Conservation (phyloP, 1,139 yeast species). For the Barnettozyma hawaiiensis region DNA sequence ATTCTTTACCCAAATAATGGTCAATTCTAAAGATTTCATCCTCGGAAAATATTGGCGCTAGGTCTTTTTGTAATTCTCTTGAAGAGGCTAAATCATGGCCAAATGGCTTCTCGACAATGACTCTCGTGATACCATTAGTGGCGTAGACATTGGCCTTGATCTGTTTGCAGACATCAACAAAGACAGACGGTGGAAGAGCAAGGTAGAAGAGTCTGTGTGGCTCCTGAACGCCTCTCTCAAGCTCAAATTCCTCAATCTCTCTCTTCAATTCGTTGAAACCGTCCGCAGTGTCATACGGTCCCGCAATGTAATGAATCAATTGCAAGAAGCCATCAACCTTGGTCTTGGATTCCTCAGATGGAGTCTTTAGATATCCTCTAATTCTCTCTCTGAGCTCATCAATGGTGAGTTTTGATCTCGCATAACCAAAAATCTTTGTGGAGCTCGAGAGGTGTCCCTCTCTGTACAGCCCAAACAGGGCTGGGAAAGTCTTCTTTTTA, state of each 20-base stretch:
- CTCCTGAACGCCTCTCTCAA: conserved; percentile 36
- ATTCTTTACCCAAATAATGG: conserved; percentile 95
- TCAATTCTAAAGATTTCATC: conserved; percentile 93
- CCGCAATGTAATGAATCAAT: conserved; percentile 62
- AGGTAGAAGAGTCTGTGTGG: conserved; percentile 81
- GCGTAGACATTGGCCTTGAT: conserved; percentile 70
- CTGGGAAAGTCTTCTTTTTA: conserved; percentile 90
- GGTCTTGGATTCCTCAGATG: conserved; percentile 39
- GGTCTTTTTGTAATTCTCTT: conserved; percentile 64
- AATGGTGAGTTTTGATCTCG: conserved; percentile 67
- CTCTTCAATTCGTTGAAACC: conserved; percentile 58
- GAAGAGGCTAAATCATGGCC: conserved; percentile 86
- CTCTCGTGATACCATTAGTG: conserved; percentile 61
- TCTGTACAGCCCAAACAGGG: conserved; percentile 65
- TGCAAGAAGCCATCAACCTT: conserved; percentile 60
- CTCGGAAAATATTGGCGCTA: conserved; percentile 85
- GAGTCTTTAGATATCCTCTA: conserved; percentile 57
- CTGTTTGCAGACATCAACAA: conserved; percentile 70
- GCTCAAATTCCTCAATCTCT: conserved; percentile 56
- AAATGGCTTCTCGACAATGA: conserved; percentile 95
- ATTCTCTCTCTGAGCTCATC: conserved; percentile 67
- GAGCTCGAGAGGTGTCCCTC: conserved; percentile 73
- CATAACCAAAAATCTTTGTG: conserved; percentile 82
- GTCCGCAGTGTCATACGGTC: conserved; percentile 73
- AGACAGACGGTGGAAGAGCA: conserved; percentile 93